Conservation (phyloP, 75 land plant species). For the Pinus tabuliformis region DNA sequence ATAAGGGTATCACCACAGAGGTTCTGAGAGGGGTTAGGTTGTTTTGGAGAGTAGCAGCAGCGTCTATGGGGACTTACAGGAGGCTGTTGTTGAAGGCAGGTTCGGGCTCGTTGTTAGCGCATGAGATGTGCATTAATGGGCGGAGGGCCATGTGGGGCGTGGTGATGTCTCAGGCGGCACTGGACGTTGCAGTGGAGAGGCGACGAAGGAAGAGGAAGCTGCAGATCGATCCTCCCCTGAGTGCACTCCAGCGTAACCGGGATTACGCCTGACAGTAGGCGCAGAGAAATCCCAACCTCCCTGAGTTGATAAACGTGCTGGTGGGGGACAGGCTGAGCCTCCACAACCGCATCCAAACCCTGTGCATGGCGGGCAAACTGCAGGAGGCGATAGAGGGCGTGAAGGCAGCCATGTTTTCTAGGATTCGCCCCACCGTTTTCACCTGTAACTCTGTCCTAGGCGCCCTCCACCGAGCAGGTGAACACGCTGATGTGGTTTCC, state of each 20-base stretch:
- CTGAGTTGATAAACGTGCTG: conserved; percentile 55
- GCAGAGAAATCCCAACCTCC: conserved; percentile 46
- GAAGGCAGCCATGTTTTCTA: conserved; percentile 42
- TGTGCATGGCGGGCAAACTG: conserved; percentile 51
- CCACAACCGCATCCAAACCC: conserved; percentile 68
- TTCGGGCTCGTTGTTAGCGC: neutral
- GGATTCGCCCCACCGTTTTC: conserved; percentile 64
- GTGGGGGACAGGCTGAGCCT: conserved; percentile 60
- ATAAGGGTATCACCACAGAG: too few relatives aligned
- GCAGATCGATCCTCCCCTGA: conserved; percentile 42
- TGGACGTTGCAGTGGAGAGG: conserved; percentile 73
- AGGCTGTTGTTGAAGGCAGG: neutral
- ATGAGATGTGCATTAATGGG: neutral
- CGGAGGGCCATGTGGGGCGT: neutral
- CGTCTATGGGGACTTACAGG: neutral
- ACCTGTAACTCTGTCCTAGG: conserved; percentile 69
- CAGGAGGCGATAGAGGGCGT: conserved; percentile 43
- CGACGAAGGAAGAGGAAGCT: conserved; percentile 62
- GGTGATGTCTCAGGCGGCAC: conserved; percentile 30
- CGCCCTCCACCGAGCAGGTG: conserved; percentile 39
- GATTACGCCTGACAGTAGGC: conserved; percentile 15
- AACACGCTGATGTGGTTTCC: conserved; percentile 34
- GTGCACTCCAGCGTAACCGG: conserved; percentile 47
- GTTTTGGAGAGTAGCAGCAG: neutral
- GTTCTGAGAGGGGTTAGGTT: neutral